Base-by-base conservation (phyloP, 352 stramenopile species). In the Pythium phragmitis region DNA sequence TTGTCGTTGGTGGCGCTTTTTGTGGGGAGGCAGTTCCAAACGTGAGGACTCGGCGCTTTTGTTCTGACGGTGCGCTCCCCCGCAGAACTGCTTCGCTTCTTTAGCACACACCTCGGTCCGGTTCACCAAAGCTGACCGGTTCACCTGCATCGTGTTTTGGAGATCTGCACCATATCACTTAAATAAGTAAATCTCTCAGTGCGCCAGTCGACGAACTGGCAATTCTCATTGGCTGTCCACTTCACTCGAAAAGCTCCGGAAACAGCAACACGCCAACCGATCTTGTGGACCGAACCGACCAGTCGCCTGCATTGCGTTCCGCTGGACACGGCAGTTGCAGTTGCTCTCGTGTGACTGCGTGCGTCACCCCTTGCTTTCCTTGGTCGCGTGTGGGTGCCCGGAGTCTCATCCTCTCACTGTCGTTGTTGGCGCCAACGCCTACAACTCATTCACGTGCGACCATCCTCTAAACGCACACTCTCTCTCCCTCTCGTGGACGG, bases 1-100 rank as follows among this genome's bases (percentile, higher is more conserved):
- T 66, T 14, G 33, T 69, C 34, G 33, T 34, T 61, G 36, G 51
- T 63, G 57, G 41, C 53, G 52, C 50, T 64, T 70, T 70, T 63
- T 59, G 52, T 70, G 57, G 57, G 49, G 64, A 65, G 64, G 64
- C 57, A 50, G 64, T 63, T 70, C 57, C 58, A 67, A 71, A 71
- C 65, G 65, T 71, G 65, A 60, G 65, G 63, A 57, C 47, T 19
- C 17, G 21, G 26, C 37, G 21, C 13, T 34, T 30, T 41, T 62
- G 30, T 60, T 65, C 53, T 63, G 61, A 68, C 61, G 61, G 61
- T 68, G 45, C 61, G 37, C 59, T 53, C 54, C 61, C 53, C 48
- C 39, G 14, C 41, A n/a, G 41, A 16, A 19, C 39, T 58, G 59
- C 60, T 36, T 50, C 62, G 55, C 62, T 68, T 68, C 62, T 68